phyloP scores from a whole-genome alignment of 306 rosid species.

The apple (Malus domestica) region DNA sequence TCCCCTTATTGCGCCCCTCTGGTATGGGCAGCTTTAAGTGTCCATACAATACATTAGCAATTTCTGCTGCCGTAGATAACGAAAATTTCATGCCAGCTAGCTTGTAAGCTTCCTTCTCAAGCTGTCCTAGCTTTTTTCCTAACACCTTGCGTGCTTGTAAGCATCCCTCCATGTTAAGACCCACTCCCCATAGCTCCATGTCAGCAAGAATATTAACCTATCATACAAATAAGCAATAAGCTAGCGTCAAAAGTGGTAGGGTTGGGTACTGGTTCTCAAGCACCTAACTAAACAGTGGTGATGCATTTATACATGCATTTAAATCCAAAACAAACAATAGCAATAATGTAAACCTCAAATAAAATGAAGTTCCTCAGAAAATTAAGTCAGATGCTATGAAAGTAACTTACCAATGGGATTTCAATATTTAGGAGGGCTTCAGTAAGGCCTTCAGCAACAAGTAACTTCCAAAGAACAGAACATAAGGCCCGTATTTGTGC shows the following conservation, averaged over 20 bases:
- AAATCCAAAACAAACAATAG: not conserved
- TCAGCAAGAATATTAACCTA: conserved; percentile 92
- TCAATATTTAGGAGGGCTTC: conserved; percentile 67
- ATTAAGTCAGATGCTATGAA: not conserved
- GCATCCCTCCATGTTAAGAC: conserved; percentile 89
- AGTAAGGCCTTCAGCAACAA: conserved; percentile 71
- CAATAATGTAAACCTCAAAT: not conserved
- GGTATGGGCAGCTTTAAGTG: conserved; percentile 85
- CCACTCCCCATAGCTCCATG: conserved; percentile 95
- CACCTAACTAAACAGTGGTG: not conserved
- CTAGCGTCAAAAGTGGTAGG: conserved; percentile 7
- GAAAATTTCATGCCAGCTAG: conserved; percentile 85
- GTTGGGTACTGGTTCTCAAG: not conserved
- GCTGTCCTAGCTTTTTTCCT: conserved; percentile 63
- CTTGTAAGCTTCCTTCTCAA: conserved; percentile 85
- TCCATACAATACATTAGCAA: conserved; percentile 69
- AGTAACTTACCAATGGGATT: conserved; percentile 61
- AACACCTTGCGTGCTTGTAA: conserved; percentile 73
- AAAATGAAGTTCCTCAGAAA: not conserved
- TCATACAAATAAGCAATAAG: conserved; percentile 17
- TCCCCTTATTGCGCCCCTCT: conserved; percentile 63
- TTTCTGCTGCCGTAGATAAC: conserved; percentile 70
- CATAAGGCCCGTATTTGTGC: conserved; percentile 81
- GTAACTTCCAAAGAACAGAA: conserved; percentile 85
- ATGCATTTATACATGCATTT: not conserved